A percentile compares a stretch with the other conserved stretches of the same genome.
Evolutionary conservation across 352 stramenopile species (phyloP).

Genomic region (Globisporangium abappressorium): DNA sequence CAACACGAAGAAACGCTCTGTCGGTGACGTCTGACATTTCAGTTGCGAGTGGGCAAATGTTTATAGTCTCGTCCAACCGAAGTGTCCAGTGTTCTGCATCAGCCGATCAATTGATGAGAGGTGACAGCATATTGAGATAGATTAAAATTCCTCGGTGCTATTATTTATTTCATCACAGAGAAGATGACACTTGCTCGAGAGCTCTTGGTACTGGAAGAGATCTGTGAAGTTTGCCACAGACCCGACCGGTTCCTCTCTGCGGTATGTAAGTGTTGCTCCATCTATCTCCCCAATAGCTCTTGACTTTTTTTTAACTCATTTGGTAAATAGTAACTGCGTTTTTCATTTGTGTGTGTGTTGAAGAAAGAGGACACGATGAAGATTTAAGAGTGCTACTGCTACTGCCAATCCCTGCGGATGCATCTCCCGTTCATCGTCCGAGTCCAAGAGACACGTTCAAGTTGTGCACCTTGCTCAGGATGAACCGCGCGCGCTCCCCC

Average conservation of each 20-base stretch:
- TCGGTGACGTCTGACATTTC: constrained; percentile 54
- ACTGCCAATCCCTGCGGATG: neutral
- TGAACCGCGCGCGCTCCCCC: constrained; percentile 75
- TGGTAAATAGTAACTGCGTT: constrained; percentile 12
- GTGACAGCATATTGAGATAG: constrained; percentile 17
- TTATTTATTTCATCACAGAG: constrained; percentile 19
- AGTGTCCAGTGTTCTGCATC: constrained; percentile 2
- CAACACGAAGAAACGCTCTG: constrained; percentile 56
- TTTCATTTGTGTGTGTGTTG: neutral
- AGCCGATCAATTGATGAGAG: constrained; percentile 10
- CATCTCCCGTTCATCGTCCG: constrained; percentile 27
- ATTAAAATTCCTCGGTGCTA: constrained; percentile 16
- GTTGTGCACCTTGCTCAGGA: constrained; percentile 71
- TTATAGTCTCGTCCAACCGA: constrained; percentile 7
- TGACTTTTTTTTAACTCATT: constrained; percentile 14
- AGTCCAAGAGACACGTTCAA: constrained; percentile 54
- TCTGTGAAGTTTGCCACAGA: neutral
- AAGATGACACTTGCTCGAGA: constrained; percentile 4
- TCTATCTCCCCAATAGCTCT: constrained; percentile 14
- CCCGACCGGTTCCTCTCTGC: neutral
- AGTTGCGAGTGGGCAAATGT: constrained; percentile 1
- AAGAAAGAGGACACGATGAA: neutral
- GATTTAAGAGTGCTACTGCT: neutral
- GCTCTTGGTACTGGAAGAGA: neutral
- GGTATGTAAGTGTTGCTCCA: constrained; percentile 5